Evolutionary conservation across 306 rosid genomes (phyloP).

Genomic region (Glycine soja): DNA sequence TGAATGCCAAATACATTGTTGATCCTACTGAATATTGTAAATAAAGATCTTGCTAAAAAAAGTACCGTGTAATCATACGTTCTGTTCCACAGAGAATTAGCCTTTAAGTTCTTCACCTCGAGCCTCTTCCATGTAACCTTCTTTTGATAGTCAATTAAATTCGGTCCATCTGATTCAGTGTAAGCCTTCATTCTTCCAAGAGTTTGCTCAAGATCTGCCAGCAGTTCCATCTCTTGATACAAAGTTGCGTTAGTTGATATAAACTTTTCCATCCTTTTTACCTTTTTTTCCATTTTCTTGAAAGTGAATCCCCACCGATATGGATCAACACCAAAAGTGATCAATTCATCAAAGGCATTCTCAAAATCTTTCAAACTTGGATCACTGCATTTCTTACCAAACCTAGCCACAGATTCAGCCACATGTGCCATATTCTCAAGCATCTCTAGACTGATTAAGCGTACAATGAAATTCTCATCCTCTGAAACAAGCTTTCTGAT

Average conservation of each 20-base stretch:
- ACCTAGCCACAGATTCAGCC: conserved; percentile 87
- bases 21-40: conserved; percentile 79
- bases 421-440: conserved; percentile 71
- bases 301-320: conserved; percentile 71
- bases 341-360: conserved; percentile 61
- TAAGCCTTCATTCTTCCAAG: conserved; percentile 76
- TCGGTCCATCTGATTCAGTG: conserved; percentile 56
- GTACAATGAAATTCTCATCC: conserved; percentile 67
- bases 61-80: conserved; percentile 77
- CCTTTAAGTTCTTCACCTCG: conserved; percentile 80
- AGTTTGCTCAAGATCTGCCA: conserved; percentile 88
- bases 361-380: conserved; percentile 72
- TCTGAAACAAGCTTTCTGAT: conserved; percentile 85
- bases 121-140: conserved; percentile 79
- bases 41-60: conserved; percentile 77
- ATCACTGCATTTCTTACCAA: conserved; percentile 84
- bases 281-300: conserved; percentile 89
- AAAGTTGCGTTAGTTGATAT: conserved; percentile 77
- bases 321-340: conserved; percentile 65
- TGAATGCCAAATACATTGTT: conserved; percentile 75
- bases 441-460: conserved; percentile 74
- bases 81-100: conserved; percentile 82
- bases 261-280: conserved; percentile 89
- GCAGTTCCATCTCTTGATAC: conserved; percentile 95
- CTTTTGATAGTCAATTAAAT: conserved; percentile 76